Evolutionary conservation across 768 basidiomycete genomes (phyloP).

Genomic region (Bullera alba): DNA sequence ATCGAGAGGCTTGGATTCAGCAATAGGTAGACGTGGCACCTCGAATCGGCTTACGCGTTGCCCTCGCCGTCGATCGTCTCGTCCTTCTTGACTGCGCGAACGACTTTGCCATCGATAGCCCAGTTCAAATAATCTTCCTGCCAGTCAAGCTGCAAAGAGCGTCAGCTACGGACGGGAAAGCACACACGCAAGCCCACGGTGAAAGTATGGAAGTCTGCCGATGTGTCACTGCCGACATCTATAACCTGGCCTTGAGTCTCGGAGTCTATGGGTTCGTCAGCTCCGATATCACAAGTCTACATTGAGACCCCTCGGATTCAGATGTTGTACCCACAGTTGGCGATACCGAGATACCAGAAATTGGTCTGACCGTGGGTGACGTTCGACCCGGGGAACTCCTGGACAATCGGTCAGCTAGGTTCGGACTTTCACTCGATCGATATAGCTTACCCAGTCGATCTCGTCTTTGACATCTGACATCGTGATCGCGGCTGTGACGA

Average conservation of each 20-base stretch:
- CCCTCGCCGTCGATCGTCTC: slow-evolving; percentile 51
- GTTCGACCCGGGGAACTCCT: slow-evolving; percentile 43
- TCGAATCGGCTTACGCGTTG: background rate
- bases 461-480: slow-evolving; percentile 64
- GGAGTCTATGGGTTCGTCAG: slow-evolving; percentile 13
- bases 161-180: background rate
- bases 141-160: slow-evolving; percentile 68
- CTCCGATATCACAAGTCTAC: too few species aligned
- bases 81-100: slow-evolving; percentile 61
- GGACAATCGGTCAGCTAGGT: background rate
- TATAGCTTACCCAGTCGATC: slow-evolving; percentile 23
- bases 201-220: slow-evolving; percentile 29
- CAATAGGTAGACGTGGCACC: background rate
- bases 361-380: slow-evolving; percentile 69
- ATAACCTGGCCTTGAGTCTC: slow-evolving; percentile 18
- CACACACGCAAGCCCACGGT: slow-evolving; percentile 20
- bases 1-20: background rate
- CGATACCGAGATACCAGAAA: slow-evolving; percentile 44
- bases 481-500: slow-evolving; percentile 64
- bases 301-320: too few species aligned
- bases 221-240: slow-evolving; percentile 15
- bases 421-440: background rate
- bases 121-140: slow-evolving; percentile 61
- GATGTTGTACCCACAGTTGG: slow-evolving; percentile 30
- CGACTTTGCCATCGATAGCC: slow-evolving; percentile 62